A percentile compares a stretch with the other conserved stretches of the same genome.
Conservation (phyloP, 2,329 filamentous ascomycete species). For the Xylariaceae sp. region DNA sequence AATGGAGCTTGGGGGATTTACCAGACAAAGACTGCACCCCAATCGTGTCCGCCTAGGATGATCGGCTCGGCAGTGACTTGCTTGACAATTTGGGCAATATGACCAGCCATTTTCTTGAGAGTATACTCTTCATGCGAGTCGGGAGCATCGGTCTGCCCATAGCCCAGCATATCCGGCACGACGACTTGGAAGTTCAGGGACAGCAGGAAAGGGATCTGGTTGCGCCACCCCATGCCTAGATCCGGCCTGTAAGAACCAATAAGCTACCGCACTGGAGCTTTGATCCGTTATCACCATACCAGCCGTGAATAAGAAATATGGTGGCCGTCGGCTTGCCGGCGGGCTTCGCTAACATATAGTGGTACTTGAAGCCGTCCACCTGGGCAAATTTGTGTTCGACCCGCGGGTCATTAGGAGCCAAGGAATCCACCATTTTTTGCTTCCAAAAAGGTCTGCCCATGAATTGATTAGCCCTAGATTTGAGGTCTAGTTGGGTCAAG, state of each 20-base stretch:
- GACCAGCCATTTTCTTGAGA: constrained; percentile 66
- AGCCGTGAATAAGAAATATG: constrained; percentile 43
- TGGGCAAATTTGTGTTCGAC: constrained; percentile 59
- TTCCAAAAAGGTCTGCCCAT: neutral
- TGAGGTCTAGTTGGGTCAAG: no score
- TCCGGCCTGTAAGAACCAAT: constrained; percentile 69
- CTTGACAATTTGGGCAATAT: constrained; percentile 68
- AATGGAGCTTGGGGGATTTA: constrained; percentile 12
- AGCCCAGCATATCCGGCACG: constrained; percentile 82
- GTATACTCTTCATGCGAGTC: constrained; percentile 60
- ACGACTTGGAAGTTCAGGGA: constrained; percentile 73
- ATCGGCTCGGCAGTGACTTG: constrained; percentile 53
- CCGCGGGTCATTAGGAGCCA: constrained; percentile 62
- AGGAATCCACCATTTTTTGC: constrained; percentile 50
- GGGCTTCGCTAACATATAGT: constrained; percentile 56
- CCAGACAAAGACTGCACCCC: constrained; percentile 77
- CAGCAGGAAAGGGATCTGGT: constrained; percentile 75
- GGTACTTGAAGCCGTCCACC: constrained; percentile 68
- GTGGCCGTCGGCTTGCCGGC: constrained; percentile 43
- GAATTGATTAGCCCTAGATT: constrained; percentile 6
- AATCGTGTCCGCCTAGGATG: constrained; percentile 88
- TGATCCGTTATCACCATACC: constrained; percentile 18
- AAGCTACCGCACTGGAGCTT: neutral
- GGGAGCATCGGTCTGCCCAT: constrained; percentile 70
- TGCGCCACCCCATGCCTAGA: constrained; percentile 78